Conservation (phyloP, 192 early-diverging fungal species). For the Entomortierella beljakovae region DNA sequence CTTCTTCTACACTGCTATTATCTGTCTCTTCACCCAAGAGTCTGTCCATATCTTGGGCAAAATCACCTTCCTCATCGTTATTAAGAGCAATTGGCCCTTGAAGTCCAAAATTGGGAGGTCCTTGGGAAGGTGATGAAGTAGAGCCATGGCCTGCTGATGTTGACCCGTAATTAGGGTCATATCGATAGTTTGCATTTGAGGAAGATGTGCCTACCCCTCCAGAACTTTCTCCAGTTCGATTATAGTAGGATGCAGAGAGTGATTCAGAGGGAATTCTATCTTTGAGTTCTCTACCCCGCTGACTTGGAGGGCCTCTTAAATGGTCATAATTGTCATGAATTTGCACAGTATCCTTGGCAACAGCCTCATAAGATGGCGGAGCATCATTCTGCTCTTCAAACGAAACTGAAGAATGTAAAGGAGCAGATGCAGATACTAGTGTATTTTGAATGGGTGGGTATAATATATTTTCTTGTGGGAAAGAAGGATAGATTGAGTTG, state of each 20-base stretch:
- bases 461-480: too few species aligned
- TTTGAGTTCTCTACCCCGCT: conserved; percentile 27
- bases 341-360: conserved; percentile 30
- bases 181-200: not conserved
- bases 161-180: not conserved
- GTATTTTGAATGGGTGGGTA: too few species aligned
- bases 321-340: conserved; percentile 47
- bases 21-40: conserved; percentile 12
- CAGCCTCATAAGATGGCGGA: conserved; percentile 44
- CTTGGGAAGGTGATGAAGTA: too few species aligned
- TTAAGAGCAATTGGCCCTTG: conserved; percentile 17
- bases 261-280: conserved; percentile 33
- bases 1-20: conserved; percentile 12
- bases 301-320: conserved; percentile 24
- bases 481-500: too few species aligned
- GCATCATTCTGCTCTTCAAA: too few species aligned
- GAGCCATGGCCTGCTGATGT: not conserved
- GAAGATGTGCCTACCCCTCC: conserved; percentile 1
- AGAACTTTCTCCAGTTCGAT: not conserved
- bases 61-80: conserved; percentile 14
- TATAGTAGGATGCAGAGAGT: conserved; percentile 6
- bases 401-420: too few species aligned
- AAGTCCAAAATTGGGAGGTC: conserved; percentile 16
- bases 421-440: too few species aligned
- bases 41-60: conserved; percentile 15